These are phyloP conservation scores for Geotrichum europaeum DNA, from an alignment of 1,139 yeast genomes.

Conservation along the genomic window DNA sequence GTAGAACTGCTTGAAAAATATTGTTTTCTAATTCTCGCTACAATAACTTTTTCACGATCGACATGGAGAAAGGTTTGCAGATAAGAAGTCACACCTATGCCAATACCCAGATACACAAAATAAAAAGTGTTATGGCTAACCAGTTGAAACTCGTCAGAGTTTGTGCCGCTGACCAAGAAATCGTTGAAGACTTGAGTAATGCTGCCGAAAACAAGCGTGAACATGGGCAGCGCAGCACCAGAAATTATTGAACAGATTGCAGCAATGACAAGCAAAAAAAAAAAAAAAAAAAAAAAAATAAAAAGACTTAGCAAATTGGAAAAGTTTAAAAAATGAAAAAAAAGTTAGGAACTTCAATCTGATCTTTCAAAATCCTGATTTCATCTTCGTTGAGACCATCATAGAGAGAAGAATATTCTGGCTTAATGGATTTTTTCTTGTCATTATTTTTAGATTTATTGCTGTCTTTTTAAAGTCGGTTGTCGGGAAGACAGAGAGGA, in stretches of 20 bases:
- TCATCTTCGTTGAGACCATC: constrained; percentile 31
- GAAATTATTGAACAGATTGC: constrained; percentile 32
- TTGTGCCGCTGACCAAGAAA: constrained; percentile 30
- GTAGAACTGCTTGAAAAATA: constrained; percentile 38
- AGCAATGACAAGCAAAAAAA: constrained; percentile 29
- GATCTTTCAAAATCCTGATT: constrained; percentile 32
- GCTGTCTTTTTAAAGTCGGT: constrained; percentile 24
- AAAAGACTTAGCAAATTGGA: constrained; percentile 33
- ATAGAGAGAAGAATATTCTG: constrained; percentile 5
- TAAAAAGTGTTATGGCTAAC: constrained; percentile 36
- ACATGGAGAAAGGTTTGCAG: constrained; percentile 37
- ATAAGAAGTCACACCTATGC: constrained; percentile 32
- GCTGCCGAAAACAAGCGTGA: constrained; percentile 38
- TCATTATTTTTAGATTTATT: neutral
- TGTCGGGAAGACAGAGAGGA: too few species aligned
- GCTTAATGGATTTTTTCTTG: neutral
- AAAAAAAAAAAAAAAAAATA: constrained; percentile 32
- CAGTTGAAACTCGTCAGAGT: constrained; percentile 31
- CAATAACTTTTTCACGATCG: constrained; percentile 40
- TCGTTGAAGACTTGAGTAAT: constrained; percentile 36
- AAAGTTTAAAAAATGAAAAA: constrained; percentile 32
- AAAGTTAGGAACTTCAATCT: constrained; percentile 27
- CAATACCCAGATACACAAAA: constrained; percentile 38
- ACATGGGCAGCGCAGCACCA: constrained; percentile 39
- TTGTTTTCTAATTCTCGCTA: constrained; percentile 39